A percentile compares a stretch with the other conserved stretches of the same genome.
phyloP scores from a whole-genome alignment of 1,284 basidiomycete genomes.

The Coriolopsis trogii region DNA sequence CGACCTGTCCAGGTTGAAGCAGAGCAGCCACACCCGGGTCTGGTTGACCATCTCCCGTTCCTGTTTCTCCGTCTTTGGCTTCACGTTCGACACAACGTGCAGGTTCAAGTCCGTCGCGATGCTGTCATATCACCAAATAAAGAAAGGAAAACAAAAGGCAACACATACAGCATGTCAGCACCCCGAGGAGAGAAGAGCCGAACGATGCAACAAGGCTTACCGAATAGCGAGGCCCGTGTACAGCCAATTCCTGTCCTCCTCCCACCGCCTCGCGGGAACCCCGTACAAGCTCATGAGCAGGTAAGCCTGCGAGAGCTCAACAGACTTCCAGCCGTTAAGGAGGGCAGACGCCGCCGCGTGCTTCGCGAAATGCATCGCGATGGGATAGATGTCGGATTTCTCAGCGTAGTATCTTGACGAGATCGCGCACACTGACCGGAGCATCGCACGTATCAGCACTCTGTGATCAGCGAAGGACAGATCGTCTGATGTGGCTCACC shows the following conservation, averaged over 20 bases:
- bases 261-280: constrained; percentile 79
- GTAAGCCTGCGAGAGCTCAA: constrained; percentile 61
- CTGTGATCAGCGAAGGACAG: not conserved
- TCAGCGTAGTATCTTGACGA: constrained; percentile 75
- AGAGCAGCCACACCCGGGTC: constrained; percentile 84
- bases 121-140: too few species aligned
- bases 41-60: constrained; percentile 84
- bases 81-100: constrained; percentile 65
- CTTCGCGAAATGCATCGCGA: constrained; percentile 87
- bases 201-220: constrained; percentile 41
- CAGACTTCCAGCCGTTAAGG: constrained; percentile 76
- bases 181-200: too few species aligned
- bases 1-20: constrained; percentile 83
- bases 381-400: constrained; percentile 80
- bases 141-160: too few species aligned
- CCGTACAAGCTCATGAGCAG: constrained; percentile 80
- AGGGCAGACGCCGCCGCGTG: constrained; percentile 78
- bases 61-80: constrained; percentile 63
- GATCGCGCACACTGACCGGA: constrained; percentile 67
- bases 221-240: constrained; percentile 81
- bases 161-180: not conserved
- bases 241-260: constrained; percentile 82
- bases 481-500: constrained; percentile 51
- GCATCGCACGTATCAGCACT: not conserved
- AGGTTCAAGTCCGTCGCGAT: constrained; percentile 87